A percentile compares a stretch with the other conserved stretches of the same genome.
Evolutionary conservation across 495 filamentous ascomycete genomes (phyloP).

Genomic region (Tuber magnatum): DNA sequence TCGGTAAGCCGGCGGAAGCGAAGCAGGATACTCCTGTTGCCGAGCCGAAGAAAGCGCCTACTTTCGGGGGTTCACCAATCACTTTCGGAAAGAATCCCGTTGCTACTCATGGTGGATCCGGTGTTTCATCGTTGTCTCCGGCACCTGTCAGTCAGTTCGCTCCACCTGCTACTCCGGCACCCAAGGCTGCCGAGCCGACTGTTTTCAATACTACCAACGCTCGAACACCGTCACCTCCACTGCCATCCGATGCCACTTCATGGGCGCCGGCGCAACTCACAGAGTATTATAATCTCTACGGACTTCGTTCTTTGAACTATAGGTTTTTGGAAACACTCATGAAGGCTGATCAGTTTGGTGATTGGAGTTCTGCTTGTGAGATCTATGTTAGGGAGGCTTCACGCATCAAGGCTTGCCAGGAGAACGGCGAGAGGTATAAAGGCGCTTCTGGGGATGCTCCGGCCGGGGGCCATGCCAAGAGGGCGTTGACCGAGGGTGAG

Average conservation of each 20-base stretch:
- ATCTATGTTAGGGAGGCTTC: slow-evolving; percentile 28
- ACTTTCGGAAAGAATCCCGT: not conserved
- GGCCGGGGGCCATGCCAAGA: slow-evolving; percentile 21
- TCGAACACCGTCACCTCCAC: slow-evolving; percentile 32
- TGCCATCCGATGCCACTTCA: slow-evolving; percentile 30
- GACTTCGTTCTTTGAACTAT: slow-evolving; percentile 35
- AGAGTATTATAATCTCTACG: slow-evolving; percentile 39
- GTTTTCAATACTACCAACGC: slow-evolving; percentile 13
- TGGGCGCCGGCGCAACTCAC: slow-evolving; percentile 36
- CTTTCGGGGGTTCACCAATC: not conserved
- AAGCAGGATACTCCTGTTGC: not conserved
- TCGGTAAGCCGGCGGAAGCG: not conserved
- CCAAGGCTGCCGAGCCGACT: not conserved
- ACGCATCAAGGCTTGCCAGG: slow-evolving; percentile 22
- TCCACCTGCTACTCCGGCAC: slow-evolving; percentile 14
- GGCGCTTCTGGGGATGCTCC: slow-evolving; percentile 14
- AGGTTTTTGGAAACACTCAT: slow-evolving; percentile 31
- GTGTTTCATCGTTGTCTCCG: slow-evolving; percentile 10
- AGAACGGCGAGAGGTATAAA: slow-evolving; percentile 31
- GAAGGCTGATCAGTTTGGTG: slow-evolving; percentile 32
- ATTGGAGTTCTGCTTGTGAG: slow-evolving; percentile 30
- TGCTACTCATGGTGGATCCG: not conserved
- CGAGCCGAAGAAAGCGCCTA: not conserved
- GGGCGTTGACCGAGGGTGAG: slow-evolving; percentile 24
- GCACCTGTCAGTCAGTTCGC: slow-evolving; percentile 17